A percentile compares a stretch with the other conserved stretches of the same genome.
These are phyloP conservation scores for Dinochytrium kinnereticum DNA, from an alignment of 371 early-diverging fungal genomes.

Conservation along the genomic window DNA sequence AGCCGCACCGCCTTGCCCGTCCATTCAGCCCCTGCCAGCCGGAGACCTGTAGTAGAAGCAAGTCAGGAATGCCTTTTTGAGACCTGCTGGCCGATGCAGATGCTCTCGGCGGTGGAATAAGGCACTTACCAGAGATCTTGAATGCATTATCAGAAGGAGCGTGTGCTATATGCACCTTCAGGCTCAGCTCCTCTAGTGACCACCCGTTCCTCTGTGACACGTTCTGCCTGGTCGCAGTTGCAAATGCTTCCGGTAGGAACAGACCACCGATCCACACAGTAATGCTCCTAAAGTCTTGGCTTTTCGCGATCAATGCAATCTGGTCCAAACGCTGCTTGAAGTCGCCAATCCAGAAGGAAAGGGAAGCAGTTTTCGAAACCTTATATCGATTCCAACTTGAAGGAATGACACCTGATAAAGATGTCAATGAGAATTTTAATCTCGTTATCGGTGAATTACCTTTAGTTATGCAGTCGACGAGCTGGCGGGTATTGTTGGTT, in stretches of 20 bases:
- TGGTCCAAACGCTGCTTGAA: constrained; percentile 74
- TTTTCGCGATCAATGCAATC: constrained; percentile 60
- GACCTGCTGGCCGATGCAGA: no score
- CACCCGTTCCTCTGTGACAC: constrained; percentile 65
- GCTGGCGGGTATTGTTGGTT: constrained; percentile 80
- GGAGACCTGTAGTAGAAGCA: constrained; percentile 53
- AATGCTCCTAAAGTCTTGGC: neutral
- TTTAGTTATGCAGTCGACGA: constrained; percentile 71
- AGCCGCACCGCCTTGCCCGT: constrained; percentile 55
- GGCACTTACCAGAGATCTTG: constrained; percentile 22
- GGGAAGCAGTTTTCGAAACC: constrained; percentile 64
- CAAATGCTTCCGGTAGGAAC: constrained; percentile 89
- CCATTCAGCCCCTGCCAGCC: constrained; percentile 76
- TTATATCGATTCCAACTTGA: constrained; percentile 79
- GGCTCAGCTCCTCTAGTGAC: constrained; percentile 58
- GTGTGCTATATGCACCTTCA: constrained; percentile 25
- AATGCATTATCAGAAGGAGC: neutral
- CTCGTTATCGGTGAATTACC: constrained; percentile 32
- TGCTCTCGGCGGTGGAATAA: no score
- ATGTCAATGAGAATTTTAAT: neutral
- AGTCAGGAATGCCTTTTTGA: no score
- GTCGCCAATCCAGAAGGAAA: constrained; percentile 78
- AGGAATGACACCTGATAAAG: constrained; percentile 66
- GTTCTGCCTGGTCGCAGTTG: constrained; percentile 90
- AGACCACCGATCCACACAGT: constrained; percentile 85